A percentile compares a stretch with the other conserved stretches of the same genome.
Evolutionary conservation across 1,284 basidiomycete genomes (phyloP).

Genomic region (Papiliotrema flavescens): DNA sequence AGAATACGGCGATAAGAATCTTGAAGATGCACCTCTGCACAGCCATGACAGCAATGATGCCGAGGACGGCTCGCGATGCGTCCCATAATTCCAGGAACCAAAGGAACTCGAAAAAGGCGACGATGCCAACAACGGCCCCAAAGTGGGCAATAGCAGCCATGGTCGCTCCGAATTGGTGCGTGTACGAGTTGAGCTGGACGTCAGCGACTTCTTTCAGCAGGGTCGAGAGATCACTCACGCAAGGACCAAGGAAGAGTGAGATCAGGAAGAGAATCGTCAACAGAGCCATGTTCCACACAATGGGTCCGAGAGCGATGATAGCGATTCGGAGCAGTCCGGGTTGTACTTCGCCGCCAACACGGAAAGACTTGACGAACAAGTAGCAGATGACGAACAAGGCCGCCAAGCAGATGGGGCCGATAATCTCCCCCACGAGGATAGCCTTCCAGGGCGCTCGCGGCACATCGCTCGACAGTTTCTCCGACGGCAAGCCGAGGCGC

Average conservation of each 20-base stretch:
- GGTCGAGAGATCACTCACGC: constrained; percentile 21
- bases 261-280: constrained; percentile 82
- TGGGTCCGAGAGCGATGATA: constrained; percentile 87
- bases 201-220: not conserved
- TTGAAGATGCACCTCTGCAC: constrained; percentile 91
- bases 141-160: constrained; percentile 85
- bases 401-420: constrained; percentile 80
- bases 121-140: constrained; percentile 72
- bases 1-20: constrained; percentile 82
- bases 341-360: constrained; percentile 52
- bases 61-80: constrained; percentile 82
- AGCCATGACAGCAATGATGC: constrained; percentile 77
- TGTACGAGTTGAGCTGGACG: constrained; percentile 69
- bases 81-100: constrained; percentile 63
- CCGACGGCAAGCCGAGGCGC: constrained; percentile 86
- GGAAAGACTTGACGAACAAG: constrained; percentile 67
- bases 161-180: constrained; percentile 79
- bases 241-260: constrained; percentile 85
- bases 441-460: constrained; percentile 86
- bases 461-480: constrained; percentile 87
- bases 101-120: constrained; percentile 89
- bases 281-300: constrained; percentile 91
- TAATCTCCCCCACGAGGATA: constrained; percentile 79
- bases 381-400: constrained; percentile 81
- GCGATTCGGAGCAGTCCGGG: constrained; percentile 87